Percentiles rank a stretch among this genome's conserved stretches.
Conservation (phyloP, 208 protist species). For the Novymonas esmeraldas region DNA sequence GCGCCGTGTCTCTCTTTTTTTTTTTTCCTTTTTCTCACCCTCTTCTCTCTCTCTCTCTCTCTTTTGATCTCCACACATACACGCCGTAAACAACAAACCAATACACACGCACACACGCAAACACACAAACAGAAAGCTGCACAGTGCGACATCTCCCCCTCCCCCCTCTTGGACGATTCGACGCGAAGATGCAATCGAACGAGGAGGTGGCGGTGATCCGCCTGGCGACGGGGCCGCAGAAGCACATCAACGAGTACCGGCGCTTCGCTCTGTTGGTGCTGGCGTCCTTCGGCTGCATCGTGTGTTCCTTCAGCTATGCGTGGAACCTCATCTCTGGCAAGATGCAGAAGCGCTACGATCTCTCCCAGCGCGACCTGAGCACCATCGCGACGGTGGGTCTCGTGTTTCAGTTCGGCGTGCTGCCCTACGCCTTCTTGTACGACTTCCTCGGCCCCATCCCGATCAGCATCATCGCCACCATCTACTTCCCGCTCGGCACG, state of each 20-base stretch:
- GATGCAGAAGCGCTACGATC: slow-evolving; percentile 41
- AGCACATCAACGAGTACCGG: slow-evolving; percentile 41
- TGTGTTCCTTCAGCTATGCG: slow-evolving; percentile 49
- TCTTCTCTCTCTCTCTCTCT: no score
- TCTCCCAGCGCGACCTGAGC: slow-evolving; percentile 45
- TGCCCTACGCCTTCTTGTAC: slow-evolving; percentile 58
- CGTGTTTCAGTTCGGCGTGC: slow-evolving; percentile 39
- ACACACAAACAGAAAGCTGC: no score
- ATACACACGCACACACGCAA: no score
- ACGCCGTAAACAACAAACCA: no score
- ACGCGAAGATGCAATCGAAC: slow-evolving; percentile 5
- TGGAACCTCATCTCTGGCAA: slow-evolving; percentile 56
- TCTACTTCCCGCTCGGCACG: slow-evolving; percentile 34
- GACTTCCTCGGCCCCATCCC: slow-evolving; percentile 57
- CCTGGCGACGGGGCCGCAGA: slow-evolving; percentile 37
- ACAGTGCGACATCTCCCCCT: no score
- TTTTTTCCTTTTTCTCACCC: no score
- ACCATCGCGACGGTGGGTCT: slow-evolving; percentile 56
- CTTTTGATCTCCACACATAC: no score
- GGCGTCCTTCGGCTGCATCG: slow-evolving; percentile 37
- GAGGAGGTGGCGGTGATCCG: slow-evolving; percentile 11
- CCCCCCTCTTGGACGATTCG: no score
- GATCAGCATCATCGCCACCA: slow-evolving; percentile 35
- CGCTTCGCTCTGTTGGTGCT: slow-evolving; percentile 50
- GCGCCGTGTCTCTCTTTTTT: no score